Evolutionary conservation across 345 rosid species (phyloP).

Genomic region (Lenwebbia sp.): DNA sequence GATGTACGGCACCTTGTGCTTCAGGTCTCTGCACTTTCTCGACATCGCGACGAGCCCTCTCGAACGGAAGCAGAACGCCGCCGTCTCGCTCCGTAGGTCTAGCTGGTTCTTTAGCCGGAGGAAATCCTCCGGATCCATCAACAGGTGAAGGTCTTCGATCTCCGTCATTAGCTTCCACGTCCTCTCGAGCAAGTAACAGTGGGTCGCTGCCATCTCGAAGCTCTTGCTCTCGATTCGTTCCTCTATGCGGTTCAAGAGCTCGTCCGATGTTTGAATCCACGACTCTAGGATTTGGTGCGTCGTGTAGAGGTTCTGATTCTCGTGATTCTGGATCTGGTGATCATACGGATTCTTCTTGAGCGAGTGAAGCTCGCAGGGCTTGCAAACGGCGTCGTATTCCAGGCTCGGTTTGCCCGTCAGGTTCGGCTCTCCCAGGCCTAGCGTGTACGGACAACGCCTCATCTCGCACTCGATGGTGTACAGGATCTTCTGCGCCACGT

Average conservation of each 20-base stretch:
- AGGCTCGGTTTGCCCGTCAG: slow-evolving; percentile 31
- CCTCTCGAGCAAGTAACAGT: slow-evolving; percentile 23
- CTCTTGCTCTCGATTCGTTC: slow-evolving; percentile 9
- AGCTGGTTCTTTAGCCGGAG: slow-evolving; percentile 23
- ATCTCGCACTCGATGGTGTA: slow-evolving; percentile 67
- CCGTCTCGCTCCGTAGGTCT: slow-evolving; percentile 8
- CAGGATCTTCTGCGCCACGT: slow-evolving; percentile 48
- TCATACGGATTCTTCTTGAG: slow-evolving; percentile 24
- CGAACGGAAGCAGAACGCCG: slow-evolving; percentile 53
- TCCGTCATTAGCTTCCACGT: slow-evolving; percentile 29
- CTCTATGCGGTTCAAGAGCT: slow-evolving; percentile 35
- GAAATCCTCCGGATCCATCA: slow-evolving; percentile 40
- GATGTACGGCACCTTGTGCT: slow-evolving; percentile 62
- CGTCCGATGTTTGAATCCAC: slow-evolving; percentile 49
- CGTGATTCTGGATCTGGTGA: slow-evolving; percentile 20
- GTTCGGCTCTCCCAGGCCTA: slow-evolving; percentile 86
- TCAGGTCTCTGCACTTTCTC: slow-evolving; percentile 47
- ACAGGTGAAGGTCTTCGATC: slow-evolving; percentile 23
- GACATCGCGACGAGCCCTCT: slow-evolving; percentile 53
- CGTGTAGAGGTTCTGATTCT: slow-evolving; percentile 57
- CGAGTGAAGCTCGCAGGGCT: slow-evolving; percentile 17
- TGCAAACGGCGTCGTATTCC: slow-evolving; percentile 34
- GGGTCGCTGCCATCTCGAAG: slow-evolving; percentile 11
- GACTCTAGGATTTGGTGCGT: slow-evolving; percentile 76
- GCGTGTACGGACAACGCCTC: slow-evolving; percentile 63